These are phyloP conservation scores for Phialocephala sp. DNA, from an alignment of 2,329 filamentous ascomycete genomes.

Conservation along the genomic window DNA sequence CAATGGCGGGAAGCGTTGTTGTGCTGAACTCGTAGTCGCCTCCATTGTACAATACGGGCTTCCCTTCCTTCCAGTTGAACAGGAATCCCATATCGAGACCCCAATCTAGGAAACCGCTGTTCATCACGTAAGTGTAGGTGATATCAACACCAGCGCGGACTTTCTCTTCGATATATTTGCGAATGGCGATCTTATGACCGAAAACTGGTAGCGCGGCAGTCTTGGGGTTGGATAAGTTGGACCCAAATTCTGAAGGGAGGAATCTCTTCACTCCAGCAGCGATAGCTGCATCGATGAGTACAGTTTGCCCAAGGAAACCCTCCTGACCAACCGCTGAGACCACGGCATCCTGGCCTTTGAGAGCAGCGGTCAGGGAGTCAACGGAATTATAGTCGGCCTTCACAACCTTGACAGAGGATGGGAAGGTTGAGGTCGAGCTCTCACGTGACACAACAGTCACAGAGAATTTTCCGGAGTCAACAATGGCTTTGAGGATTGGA, in stretches of 20 bases:
- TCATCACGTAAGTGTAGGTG: slow-evolving; percentile 61
- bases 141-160: slow-evolving; percentile 48
- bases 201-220: slow-evolving; percentile 56
- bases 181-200: slow-evolving; percentile 52
- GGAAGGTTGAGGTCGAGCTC: slow-evolving; percentile 33
- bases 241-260: slow-evolving; percentile 63
- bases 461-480: slow-evolving; percentile 46
- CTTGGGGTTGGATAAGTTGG: slow-evolving; percentile 47
- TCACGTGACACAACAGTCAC: slow-evolving; percentile 56
- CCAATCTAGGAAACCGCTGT: slow-evolving; percentile 66
- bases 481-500: slow-evolving; percentile 34
- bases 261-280: slow-evolving; percentile 49
- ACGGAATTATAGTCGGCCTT: slow-evolving; percentile 51
- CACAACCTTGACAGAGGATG: slow-evolving; percentile 48
- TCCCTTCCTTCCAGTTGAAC: slow-evolving; percentile 45
- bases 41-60: slow-evolving; percentile 53
- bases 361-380: slow-evolving; percentile 50
- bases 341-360: slow-evolving; percentile 64
- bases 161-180: slow-evolving; percentile 49
- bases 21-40: slow-evolving; percentile 55
- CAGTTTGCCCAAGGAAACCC: slow-evolving; percentile 50
- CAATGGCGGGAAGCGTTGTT: slow-evolving; percentile 55
- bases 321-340: slow-evolving; percentile 52
- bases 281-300: slow-evolving; percentile 62
- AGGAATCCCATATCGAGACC: slow-evolving; percentile 50